Percentiles rank a stretch among this genome's conserved stretches.
phyloP scores from a whole-genome alignment of 1,139 yeast species.

The Hansenula lynferdii region DNA sequence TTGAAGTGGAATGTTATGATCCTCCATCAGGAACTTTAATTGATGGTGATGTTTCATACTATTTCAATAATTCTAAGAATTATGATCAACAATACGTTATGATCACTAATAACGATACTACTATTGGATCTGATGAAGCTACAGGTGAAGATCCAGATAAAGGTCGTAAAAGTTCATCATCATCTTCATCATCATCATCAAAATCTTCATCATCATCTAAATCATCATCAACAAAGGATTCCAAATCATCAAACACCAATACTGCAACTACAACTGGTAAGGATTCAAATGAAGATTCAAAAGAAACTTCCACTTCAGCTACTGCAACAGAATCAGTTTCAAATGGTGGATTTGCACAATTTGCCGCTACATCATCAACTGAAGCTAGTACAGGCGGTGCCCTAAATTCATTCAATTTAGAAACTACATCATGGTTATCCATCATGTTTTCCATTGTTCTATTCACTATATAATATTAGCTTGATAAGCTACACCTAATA shows the following conservation, averaged over 20 bases:
- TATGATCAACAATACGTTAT: constrained; percentile 42
- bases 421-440: too few relatives aligned
- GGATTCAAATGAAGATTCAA: background rate
- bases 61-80: constrained; percentile 45
- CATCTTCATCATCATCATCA: constrained; percentile 13
- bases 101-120: constrained; percentile 55
- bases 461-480: too few relatives aligned
- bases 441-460: too few relatives aligned
- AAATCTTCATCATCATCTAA: constrained; percentile 3
- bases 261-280: background rate
- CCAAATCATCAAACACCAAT: background rate
- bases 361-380: background rate
- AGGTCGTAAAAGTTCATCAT: too few relatives aligned
- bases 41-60: constrained; percentile 52
- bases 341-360: background rate
- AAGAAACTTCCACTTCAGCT: too few relatives aligned
- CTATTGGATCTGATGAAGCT: constrained; percentile 55
- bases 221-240: background rate
- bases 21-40: constrained; percentile 48
- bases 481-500: too few relatives aligned
- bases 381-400: background rate
- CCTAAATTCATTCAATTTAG: too few relatives aligned
- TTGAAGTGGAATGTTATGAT: constrained; percentile 63
- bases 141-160: constrained; percentile 31
- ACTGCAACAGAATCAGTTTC: background rate